Conservation (phyloP, 352 stramenopile genomes). For the Phytophthora hybrid region DNA sequence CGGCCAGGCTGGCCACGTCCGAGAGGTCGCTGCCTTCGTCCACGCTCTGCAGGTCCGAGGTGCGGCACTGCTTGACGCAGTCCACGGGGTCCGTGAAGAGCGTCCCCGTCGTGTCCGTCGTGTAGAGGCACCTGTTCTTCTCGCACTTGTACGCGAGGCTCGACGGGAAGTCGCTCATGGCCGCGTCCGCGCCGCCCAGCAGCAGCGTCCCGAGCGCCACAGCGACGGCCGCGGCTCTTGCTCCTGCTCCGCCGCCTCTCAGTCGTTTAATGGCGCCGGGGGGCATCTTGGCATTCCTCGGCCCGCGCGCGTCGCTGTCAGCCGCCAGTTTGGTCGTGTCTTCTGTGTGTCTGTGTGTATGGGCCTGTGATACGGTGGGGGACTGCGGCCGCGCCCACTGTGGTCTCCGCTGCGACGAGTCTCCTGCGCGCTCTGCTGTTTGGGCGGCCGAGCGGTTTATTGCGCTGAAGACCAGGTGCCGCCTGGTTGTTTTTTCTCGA, state of each 20-base stretch:
- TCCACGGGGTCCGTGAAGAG: slow-evolving; percentile 54
- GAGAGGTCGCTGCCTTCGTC: slow-evolving; percentile 56
- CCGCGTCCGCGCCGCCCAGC: background rate
- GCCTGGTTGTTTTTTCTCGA: slow-evolving; percentile 35
- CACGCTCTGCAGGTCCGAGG: slow-evolving; percentile 54
- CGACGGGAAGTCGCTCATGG: slow-evolving; percentile 42
- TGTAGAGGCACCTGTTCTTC: slow-evolving; percentile 58
- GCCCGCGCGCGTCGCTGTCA: slow-evolving; percentile 1
- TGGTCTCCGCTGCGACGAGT: slow-evolving; percentile 1
- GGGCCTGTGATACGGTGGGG: slow-evolving; percentile 18
- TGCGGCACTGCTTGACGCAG: slow-evolving; percentile 61
- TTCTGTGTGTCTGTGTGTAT: slow-evolving; percentile 1
- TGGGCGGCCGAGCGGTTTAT: background rate
- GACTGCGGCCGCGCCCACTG: slow-evolving; percentile 15
- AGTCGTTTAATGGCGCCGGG: slow-evolving; percentile 17
- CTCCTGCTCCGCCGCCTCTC: background rate
- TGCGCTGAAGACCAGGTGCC: slow-evolving; percentile 15
- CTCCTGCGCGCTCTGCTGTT: slow-evolving; percentile 5
- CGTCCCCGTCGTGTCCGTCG: slow-evolving; percentile 34
- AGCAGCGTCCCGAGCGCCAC: background rate
- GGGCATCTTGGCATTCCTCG: slow-evolving; percentile 36
- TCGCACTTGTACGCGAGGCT: slow-evolving; percentile 60
- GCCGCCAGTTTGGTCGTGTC: slow-evolving; percentile 29
- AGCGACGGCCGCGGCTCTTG: no score
- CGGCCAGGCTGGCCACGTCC: slow-evolving; percentile 52